These are phyloP conservation scores for Auriscalpium vulgare DNA, from an alignment of 768 basidiomycete species.

Conservation along the genomic window DNA sequence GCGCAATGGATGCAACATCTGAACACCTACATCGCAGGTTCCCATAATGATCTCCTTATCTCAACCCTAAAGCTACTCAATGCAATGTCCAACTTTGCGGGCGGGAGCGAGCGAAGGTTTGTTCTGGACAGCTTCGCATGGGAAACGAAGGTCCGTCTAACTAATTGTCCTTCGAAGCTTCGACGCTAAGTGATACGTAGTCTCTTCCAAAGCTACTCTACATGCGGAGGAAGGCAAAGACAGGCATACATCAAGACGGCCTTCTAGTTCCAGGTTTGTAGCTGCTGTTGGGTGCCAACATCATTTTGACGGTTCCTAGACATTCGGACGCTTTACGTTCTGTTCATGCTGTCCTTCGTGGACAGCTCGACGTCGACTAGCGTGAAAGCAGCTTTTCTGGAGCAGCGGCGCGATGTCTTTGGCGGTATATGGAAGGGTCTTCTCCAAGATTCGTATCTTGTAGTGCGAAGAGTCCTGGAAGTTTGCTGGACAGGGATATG, in stretches of 20 bases:
- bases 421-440: constrained; percentile 69
- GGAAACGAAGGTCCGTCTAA: constrained; percentile 57
- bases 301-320: constrained; percentile 33
- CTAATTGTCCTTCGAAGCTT: background rate
- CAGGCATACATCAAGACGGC: constrained; percentile 28
- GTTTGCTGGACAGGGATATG: constrained; percentile 71
- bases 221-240: constrained; percentile 59
- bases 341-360: constrained; percentile 70
- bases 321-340: constrained; percentile 69
- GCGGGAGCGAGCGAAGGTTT: constrained; percentile 54
- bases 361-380: constrained; percentile 36
- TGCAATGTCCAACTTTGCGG: constrained; percentile 51
- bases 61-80: constrained; percentile 58
- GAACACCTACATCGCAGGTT: constrained; percentile 53
- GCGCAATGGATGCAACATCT: constrained; percentile 47
- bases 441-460: constrained; percentile 51
- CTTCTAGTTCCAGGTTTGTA: constrained; percentile 52
- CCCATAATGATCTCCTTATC: constrained; percentile 59
- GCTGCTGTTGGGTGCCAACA: background rate
- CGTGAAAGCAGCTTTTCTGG: constrained; percentile 58
- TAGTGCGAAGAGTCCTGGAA: constrained; percentile 62
- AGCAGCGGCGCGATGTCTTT: constrained; percentile 61
- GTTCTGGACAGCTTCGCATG: constrained; percentile 68
- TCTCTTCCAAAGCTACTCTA: constrained; percentile 56
- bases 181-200: constrained; percentile 26